These are phyloP conservation scores for Xerocomus subilludens DNA, from an alignment of 1,284 basidiomycete species.

Conservation along the genomic window DNA sequence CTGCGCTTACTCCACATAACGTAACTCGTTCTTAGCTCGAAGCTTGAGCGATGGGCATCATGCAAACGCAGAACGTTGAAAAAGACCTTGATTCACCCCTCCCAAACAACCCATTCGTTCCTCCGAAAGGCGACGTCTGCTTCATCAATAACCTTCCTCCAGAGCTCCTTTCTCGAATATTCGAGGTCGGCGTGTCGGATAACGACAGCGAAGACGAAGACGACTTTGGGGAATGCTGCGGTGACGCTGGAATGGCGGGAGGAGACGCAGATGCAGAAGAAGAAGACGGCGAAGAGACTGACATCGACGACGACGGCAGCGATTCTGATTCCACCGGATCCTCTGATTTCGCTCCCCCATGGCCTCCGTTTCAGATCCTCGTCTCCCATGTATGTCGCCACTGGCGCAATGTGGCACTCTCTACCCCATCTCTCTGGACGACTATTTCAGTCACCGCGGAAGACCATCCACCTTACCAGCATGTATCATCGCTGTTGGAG, in stretches of 20 bases:
- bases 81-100: slow-evolving; percentile 15
- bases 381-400: slow-evolving; percentile 46
- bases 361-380: slow-evolving; percentile 36
- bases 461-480: slow-evolving; percentile 33
- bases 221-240: slow-evolving; percentile 6
- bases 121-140: slow-evolving; percentile 39
- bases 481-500: slow-evolving; percentile 31
- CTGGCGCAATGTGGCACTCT: slow-evolving; percentile 48
- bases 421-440: slow-evolving; percentile 51
- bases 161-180: slow-evolving; percentile 47
- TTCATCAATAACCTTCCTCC: slow-evolving; percentile 45
- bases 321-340: slow-evolving; percentile 24
- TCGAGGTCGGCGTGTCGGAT: slow-evolving; percentile 39
- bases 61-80: slow-evolving; percentile 8
- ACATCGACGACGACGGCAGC: slow-evolving; percentile 14
- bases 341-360: slow-evolving; percentile 6
- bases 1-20: too few relatives aligned
- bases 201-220: slow-evolving; percentile 34
- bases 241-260: neutral
- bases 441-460: slow-evolving; percentile 31
- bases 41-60: slow-evolving; percentile 15
- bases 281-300: slow-evolving; percentile 3
- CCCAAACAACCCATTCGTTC: slow-evolving; percentile 40
- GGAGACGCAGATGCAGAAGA: too few relatives aligned
- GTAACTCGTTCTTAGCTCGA: too few relatives aligned